phyloP scores from a whole-genome alignment of 225 moss, liverwort and hornwort species.

The Neckera pumila region DNA sequence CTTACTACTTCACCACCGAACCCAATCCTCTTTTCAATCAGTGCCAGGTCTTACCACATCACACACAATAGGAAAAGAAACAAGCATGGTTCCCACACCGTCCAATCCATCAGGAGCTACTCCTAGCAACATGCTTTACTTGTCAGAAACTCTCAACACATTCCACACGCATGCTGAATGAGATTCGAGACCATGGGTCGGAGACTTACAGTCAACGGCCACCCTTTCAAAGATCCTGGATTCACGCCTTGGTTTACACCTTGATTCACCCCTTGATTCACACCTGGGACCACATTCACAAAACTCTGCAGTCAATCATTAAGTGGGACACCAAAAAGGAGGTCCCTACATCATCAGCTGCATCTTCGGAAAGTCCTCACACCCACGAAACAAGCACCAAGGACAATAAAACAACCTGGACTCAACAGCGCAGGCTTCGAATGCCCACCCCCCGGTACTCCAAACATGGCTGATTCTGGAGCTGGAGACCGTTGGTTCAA shows the following conservation, averaged over 20 bases:
- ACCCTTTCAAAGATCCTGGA: constrained; percentile 74
- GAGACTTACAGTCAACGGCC: constrained; percentile 84
- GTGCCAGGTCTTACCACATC: neutral
- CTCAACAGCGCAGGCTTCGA: constrained; percentile 88
- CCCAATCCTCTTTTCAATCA: neutral
- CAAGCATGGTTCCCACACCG: neutral
- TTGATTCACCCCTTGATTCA: constrained; percentile 61
- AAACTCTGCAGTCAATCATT: neutral
- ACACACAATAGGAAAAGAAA: neutral
- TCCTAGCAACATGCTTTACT: neutral
- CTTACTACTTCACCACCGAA: neutral
- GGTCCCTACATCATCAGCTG: neutral
- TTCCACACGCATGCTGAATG: neutral
- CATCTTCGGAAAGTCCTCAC: neutral
- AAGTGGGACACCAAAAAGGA: neutral
- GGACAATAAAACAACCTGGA: constrained; percentile 52
- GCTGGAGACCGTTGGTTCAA: constrained; percentile 85
- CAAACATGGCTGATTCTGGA: constrained; percentile 87
- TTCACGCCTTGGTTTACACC: constrained; percentile 70
- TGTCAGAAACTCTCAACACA: neutral
- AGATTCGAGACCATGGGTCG: neutral
- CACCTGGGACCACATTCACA: constrained; percentile 24
- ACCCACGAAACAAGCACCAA: neutral
- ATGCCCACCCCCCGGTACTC: constrained; percentile 89
- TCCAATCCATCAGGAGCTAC: neutral